Evolutionary conservation across 306 rosid species (phyloP), one percentile per base, ranked within the genome.

Genomic region (Herpetospermum pedunculosum): DNA sequence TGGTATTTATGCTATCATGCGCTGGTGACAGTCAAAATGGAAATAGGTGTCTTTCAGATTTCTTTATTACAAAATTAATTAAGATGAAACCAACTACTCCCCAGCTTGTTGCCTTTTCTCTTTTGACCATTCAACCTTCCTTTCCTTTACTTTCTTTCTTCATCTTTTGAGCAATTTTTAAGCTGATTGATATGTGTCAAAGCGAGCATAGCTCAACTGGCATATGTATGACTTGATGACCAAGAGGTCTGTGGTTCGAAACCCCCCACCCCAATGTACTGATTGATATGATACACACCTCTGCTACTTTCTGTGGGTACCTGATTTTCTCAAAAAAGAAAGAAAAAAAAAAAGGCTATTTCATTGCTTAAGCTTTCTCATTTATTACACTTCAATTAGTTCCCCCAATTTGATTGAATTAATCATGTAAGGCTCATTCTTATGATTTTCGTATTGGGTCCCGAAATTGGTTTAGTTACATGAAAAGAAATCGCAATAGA

Each of bases 11-110:
- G 87, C 85, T 84, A 78, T 75, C 83, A 86, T 89, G 94, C 87
- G 89, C 94, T 85, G 92, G 90, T 82, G 81, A 86, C 92, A 80
- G 92, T 92, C 94, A 86, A 18, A 70, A 48, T 26, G 11, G 8
- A 65, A 13, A 41, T 62, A 52, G 32, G 47, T 52, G 58, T 58
- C 21, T 18, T 40, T 48, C 16, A 19, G 4, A 35, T 41, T 53
- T 73, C 21, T 54, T 26, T 28, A 32, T 54, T 53, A 18, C 0
- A 19, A 13, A 69, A 8, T 30, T 41, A 55, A 43, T 52, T 38
- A 12, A 38, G 70, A 38, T 65, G 19, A 40, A 65, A 64, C 21
- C 3, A 65, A 40, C 0, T 38, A n/a, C n/a, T n/a, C n/a, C n/a
- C 50, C 72, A 65, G 72, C 72, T 65, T 65, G 72, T 65, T 65